Percentiles rank a stretch among this genome's conserved stretches.
Evolutionary conservation across 129 eudicot genomes (phyloP).

Genomic region (Lactuca saligna): DNA sequence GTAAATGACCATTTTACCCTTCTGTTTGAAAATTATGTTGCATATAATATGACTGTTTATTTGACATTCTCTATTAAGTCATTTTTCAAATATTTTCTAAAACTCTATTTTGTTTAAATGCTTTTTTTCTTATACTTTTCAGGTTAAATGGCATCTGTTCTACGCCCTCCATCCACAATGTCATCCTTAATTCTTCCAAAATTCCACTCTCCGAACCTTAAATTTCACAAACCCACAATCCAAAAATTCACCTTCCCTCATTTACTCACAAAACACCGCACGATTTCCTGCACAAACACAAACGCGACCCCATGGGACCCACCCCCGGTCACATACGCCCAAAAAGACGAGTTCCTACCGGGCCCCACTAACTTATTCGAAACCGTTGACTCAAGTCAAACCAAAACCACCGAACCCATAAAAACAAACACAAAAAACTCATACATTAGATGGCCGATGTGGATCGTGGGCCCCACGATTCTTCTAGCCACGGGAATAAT

Average conservation of each 20-base stretch:
- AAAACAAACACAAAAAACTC: slow-evolving; percentile 27
- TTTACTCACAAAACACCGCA: slow-evolving; percentile 16
- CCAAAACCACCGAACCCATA: slow-evolving; percentile 36
- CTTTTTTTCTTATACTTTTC: slow-evolving; percentile 11
- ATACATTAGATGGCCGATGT: slow-evolving; percentile 74
- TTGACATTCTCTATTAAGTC: too few species aligned
- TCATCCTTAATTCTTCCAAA: slow-evolving; percentile 29
- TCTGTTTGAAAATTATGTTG: too few species aligned
- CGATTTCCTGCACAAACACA: slow-evolving; percentile 47
- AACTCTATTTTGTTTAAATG: background rate
- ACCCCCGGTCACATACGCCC: slow-evolving; percentile 61
- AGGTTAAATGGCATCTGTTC: slow-evolving; percentile 48
- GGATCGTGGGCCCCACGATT: slow-evolving; percentile 78
- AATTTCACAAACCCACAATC: slow-evolving; percentile 36
- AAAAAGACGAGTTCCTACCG: slow-evolving; percentile 39
- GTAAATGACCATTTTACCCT: too few species aligned
- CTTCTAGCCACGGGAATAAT: slow-evolving; percentile 87
- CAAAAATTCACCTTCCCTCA: slow-evolving; percentile 28
- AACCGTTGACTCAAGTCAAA: slow-evolving; percentile 40
- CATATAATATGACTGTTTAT: too few species aligned
- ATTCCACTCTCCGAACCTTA: slow-evolving; percentile 34
- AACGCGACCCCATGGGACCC: slow-evolving; percentile 72
- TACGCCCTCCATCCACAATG: slow-evolving; percentile 42
- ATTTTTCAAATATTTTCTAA: too few species aligned
- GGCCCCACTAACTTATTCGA: slow-evolving; percentile 53